Percentiles rank a stretch among this genome's conserved stretches.
phyloP scores from a whole-genome alignment of 2,329 filamentous ascomycete genomes.

The Aphanoascus verrucosus region DNA sequence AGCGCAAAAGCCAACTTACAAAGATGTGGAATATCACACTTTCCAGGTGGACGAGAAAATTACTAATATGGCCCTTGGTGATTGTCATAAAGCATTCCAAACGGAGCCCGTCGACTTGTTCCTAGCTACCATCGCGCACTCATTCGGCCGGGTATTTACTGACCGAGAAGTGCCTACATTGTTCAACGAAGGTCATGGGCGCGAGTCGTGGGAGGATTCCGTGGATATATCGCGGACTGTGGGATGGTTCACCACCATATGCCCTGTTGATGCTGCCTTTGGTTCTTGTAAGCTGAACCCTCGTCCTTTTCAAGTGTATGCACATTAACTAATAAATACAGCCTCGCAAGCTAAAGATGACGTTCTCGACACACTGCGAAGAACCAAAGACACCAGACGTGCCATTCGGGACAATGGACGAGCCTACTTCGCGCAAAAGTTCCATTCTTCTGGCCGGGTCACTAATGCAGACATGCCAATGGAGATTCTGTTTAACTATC shows the following conservation, averaged over 20 bases:
- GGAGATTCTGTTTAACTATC: conserved; percentile 35
- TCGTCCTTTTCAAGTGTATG: neutral
- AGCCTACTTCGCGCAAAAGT: conserved; percentile 28
- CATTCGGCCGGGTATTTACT: conserved; percentile 36
- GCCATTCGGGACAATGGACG: conserved; percentile 25
- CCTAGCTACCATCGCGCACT: conserved; percentile 31
- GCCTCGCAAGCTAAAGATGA: conserved; percentile 12
- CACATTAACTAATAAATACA: neutral
- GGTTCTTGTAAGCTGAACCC: conserved; percentile 8
- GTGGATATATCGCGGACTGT: conserved; percentile 40
- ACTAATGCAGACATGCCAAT: conserved; percentile 31
- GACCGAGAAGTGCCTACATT: conserved; percentile 36
- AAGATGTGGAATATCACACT: conserved; percentile 26
- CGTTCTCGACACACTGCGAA: conserved; percentile 26
- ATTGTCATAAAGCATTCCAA: conserved; percentile 26
- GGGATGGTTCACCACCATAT: conserved; percentile 43
- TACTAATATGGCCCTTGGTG: conserved; percentile 25
- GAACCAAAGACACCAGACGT: conserved; percentile 32
- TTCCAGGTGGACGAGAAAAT: conserved; percentile 26
- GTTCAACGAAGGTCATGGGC: conserved; percentile 42
- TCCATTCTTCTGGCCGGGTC: conserved; percentile 22
- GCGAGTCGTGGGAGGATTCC: conserved; percentile 35
- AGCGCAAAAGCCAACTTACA: conserved; percentile 24
- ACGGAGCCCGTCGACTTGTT: conserved; percentile 32
- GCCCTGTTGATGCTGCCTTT: conserved; percentile 31